Conservation (phyloP, 2,329 filamentous ascomycete genomes). For the Neobulgaria alba region DNA sequence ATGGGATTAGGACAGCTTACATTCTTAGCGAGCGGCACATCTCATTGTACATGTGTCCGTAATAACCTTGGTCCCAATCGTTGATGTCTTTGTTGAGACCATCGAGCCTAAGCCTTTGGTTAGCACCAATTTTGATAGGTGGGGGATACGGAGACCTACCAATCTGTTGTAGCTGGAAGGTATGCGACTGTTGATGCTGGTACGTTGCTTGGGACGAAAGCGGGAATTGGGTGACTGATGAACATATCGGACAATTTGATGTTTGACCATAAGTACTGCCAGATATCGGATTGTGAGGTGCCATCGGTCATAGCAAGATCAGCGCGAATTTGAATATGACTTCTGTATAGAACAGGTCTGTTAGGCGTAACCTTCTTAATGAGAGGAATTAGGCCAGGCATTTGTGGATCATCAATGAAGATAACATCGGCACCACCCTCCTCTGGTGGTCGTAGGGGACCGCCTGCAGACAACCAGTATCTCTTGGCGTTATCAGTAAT, state of each 20-base stretch:
- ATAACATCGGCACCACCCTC: slow-evolving; percentile 70
- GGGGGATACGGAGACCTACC: slow-evolving; percentile 36
- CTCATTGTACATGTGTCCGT: slow-evolving; percentile 63
- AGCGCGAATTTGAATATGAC: slow-evolving; percentile 73
- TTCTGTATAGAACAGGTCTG: slow-evolving; percentile 72
- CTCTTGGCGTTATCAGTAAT: slow-evolving; percentile 63
- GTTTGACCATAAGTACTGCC: slow-evolving; percentile 66
- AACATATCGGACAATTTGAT: slow-evolving; percentile 68
- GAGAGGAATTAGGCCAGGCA: slow-evolving; percentile 69
- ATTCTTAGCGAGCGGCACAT: slow-evolving; percentile 51
- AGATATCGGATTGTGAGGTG: slow-evolving; percentile 63
- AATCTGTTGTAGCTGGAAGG: slow-evolving; percentile 74
- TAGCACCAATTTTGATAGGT: slow-evolving; percentile 8
- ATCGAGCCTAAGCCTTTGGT: slow-evolving; percentile 47
- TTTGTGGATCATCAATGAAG: slow-evolving; percentile 76
- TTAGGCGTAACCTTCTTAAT: slow-evolving; percentile 63
- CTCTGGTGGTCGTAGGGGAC: slow-evolving; percentile 54
- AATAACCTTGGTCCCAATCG: slow-evolving; percentile 63
- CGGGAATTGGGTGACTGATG: slow-evolving; percentile 70
- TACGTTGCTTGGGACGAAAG: slow-evolving; percentile 65
- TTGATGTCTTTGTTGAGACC: slow-evolving; percentile 70
- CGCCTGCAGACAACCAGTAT: slow-evolving; percentile 63
- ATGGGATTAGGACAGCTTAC: slow-evolving; percentile 29
- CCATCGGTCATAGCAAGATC: slow-evolving; percentile 57
- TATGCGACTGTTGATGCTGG: slow-evolving; percentile 60